Evolutionary conservation across 805 yeast genomes (phyloP), one percentile per base, ranked within the genome.

Genomic region (Clavispora fructus): DNA sequence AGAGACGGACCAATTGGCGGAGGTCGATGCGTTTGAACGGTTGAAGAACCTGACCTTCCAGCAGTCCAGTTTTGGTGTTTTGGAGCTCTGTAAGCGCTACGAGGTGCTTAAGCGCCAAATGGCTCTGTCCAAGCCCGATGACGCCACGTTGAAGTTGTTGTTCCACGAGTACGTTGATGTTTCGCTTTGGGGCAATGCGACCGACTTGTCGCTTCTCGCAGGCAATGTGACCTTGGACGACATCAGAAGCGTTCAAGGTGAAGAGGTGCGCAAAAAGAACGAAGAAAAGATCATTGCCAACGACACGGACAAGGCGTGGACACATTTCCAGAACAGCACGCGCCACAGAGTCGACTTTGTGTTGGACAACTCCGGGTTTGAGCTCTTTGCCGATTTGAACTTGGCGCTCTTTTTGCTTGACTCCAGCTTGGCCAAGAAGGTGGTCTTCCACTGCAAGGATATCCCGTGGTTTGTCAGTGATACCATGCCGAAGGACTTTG

Each of bases 401-500:
- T 59, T 68, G 42, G 57, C 61, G 8, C 50, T 67, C 33, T 70
- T 69, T 46, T 57, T 67, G 38, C 59, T 94, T 23, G 95, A 91
- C 56, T 67, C 87, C 13, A 77, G 79, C n/a, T 62, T 91, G 19
- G 83, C 80, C 13, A 68, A 71, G 19, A 70, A 77, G 46, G 79
- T 92, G 49, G 83, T 81, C 16, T 73, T 91, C 51, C 99, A 94
- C 65, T 89, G 95, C 53, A 94, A 94, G 65, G 80, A 82, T 43
- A 78, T 90, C 49, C 97, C 98, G 30, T 94, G 98, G 95, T 92
- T 94, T 84, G 98, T 94, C 16, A 87, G 96, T 55, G 99, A 94
- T 65, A 95, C 94, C 8, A 82, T 90, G 81, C 79, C 87, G 27
- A 82, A 82, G 58, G 99, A 94, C 67, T 81, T 88, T 49, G 71